phyloP scores from a whole-genome alignment of 1,139 yeast species.

The Candida sp. region DNA sequence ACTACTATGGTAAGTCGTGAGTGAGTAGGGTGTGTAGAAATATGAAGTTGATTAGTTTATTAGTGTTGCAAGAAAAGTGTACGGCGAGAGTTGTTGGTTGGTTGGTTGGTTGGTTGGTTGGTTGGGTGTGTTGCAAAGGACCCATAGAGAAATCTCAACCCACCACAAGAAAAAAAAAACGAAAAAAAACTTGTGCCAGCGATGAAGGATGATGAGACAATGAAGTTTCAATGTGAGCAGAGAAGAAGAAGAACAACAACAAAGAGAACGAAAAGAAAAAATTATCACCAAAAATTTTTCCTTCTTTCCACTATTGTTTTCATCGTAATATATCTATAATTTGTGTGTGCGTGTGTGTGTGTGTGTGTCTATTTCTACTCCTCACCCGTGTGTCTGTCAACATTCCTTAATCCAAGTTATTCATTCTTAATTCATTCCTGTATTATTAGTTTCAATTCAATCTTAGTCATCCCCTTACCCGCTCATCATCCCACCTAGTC shows the following conservation, averaged over 20 bases:
- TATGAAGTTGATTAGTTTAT: neutral
- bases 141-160: neutral
- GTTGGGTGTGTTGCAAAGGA: neutral
- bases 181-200: neutral
- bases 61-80: neutral
- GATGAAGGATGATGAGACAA: neutral
- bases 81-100: neutral
- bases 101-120: too few relatives aligned
- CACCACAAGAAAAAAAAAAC: neutral
- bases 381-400: neutral
- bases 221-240: neutral
- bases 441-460: neutral
- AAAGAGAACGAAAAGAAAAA: neutral
- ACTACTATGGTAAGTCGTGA: conserved; percentile 65
- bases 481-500: neutral
- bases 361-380: neutral
- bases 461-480: neutral
- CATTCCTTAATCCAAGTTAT: neutral
- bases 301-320: neutral
- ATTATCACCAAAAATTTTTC: conserved; percentile 1
- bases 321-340: neutral
- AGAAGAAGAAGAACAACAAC: neutral
- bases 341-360: neutral
- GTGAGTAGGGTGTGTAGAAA: neutral
- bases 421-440: neutral